These are phyloP conservation scores for Chrysanthemum makinoi DNA, from an alignment of 129 eudicot species.

Conservation along the genomic window DNA sequence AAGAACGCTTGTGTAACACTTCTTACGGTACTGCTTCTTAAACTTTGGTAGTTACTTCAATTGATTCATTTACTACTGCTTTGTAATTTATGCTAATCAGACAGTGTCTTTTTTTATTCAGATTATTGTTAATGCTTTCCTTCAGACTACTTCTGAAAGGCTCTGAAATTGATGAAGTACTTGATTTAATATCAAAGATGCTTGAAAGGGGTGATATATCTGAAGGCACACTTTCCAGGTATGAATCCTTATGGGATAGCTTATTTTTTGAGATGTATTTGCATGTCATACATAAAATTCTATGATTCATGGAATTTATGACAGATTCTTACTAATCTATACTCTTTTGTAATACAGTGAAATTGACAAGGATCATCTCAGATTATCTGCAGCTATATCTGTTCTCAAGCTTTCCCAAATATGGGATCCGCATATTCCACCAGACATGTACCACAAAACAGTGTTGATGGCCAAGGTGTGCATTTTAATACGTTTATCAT, in stretches of 20 bases:
- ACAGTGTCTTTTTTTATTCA: constrained; percentile 22
- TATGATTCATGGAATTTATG: neutral
- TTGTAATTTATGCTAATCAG: constrained; percentile 2
- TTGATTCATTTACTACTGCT: neutral
- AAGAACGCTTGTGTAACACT: constrained; percentile 56
- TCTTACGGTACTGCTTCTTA: constrained; percentile 51
- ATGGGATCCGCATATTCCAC: constrained; percentile 91
- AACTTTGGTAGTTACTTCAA: no score
- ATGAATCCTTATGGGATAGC: constrained; percentile 14
- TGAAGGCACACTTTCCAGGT: constrained; percentile 45
- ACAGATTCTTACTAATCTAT: neutral
- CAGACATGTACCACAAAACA: constrained; percentile 63
- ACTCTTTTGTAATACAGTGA: constrained; percentile 47
- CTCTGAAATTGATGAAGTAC: constrained; percentile 53
- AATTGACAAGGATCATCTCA: constrained; percentile 48
- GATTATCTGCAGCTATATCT: constrained; percentile 89
- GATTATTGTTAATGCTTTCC: constrained; percentile 68
- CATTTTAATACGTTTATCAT: constrained; percentile 9
- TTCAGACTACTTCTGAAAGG: constrained; percentile 75
- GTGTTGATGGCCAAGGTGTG: constrained; percentile 73
- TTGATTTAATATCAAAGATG: constrained; percentile 57
- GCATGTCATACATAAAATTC: no score
- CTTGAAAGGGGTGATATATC: constrained; percentile 54
- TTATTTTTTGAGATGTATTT: no score
- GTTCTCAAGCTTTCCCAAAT: constrained; percentile 79